Conservation (phyloP, 345 rosid genomes). For the Zanthoxylum bungeanum region DNA sequence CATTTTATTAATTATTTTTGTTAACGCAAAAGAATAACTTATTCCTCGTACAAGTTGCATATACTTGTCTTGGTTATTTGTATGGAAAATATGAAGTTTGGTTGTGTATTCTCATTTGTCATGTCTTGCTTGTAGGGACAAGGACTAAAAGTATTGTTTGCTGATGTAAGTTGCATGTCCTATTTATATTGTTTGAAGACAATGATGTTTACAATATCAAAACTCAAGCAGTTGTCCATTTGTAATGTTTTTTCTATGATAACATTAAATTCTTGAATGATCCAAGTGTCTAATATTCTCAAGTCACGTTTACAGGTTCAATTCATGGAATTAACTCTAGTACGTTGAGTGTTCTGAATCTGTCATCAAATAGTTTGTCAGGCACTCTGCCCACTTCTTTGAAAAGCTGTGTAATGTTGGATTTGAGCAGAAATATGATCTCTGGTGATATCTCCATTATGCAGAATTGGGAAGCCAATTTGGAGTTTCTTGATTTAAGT, state of each 20-base stretch:
- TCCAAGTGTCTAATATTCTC: constrained; percentile 15
- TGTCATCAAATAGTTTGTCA: constrained; percentile 67
- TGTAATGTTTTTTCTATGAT: background rate
- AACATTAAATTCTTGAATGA: background rate
- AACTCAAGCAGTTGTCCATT: background rate
- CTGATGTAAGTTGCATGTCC: background rate
- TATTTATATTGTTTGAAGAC: background rate
- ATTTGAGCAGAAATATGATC: constrained; percentile 74
- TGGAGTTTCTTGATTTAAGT: constrained; percentile 77
- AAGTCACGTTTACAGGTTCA: constrained; percentile 51
- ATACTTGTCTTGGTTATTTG: background rate
- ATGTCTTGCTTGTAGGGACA: background rate
- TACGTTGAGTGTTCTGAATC: constrained; percentile 61
- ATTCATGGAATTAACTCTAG: constrained; percentile 56
- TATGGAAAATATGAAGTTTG: background rate
- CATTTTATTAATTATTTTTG: too few relatives aligned
- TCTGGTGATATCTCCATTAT: constrained; percentile 56
- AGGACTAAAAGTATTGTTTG: too few relatives aligned
- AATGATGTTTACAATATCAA: background rate
- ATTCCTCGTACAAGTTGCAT: background rate
- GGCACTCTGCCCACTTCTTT: constrained; percentile 61
- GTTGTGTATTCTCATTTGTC: background rate
- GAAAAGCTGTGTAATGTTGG: constrained; percentile 43
- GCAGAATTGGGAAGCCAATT: constrained; percentile 62
- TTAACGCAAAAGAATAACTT: background rate